Evolutionary conservation across 2,329 filamentous ascomycete species (phyloP), one percentile per base, ranked within the genome.

Genomic region (Arthrobotrys musiformis): DNA sequence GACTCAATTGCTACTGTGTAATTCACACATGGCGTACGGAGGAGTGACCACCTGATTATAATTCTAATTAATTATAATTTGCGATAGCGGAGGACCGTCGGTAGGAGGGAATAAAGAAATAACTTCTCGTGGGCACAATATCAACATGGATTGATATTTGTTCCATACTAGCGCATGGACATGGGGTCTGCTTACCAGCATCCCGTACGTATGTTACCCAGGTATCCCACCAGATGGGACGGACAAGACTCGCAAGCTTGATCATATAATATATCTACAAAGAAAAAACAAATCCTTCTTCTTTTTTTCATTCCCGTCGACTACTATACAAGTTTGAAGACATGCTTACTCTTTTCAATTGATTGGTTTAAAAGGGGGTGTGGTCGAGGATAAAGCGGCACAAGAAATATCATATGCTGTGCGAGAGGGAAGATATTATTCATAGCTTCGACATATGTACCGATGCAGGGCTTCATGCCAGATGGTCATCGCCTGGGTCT

Each of bases 101-200:
- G 26, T 35, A 48, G 28, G 64, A 61, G 37, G 52, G 64, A 61
- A 48, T 37, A 37, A 58, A 40, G 54, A 61, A 61, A 42, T 4
- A 26, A n/a, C 30, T 37, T 68, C 63, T 68, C 63, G 63, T 68
- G 52, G 42, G 54, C 66, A 61, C 54, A 61, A 42, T 54, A 69
- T 69, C 54, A 61, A 42, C 66, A 69, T 69, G 66, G 66, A 61
- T 69, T n/a, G n/a, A n/a, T n/a, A n/a, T n/a, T n/a, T n/a, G n/a
- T n/a, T n/a, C n/a, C n/a, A n/a, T 42, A 70, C 54, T 52, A 70
- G 66, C 66, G 54, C 66, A 60, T 70, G 40, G 44, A 28, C 66
- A 70, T 52, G 54, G 66, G 66, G 35, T n/a, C 17, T 28, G 42
- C 42, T 61, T 70, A 50, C 52, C 35, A 56, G 66, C 66, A 70